Evolutionary conservation across 257 asterid species (phyloP).

Genomic region (Nyctanthes arbortristis): DNA sequence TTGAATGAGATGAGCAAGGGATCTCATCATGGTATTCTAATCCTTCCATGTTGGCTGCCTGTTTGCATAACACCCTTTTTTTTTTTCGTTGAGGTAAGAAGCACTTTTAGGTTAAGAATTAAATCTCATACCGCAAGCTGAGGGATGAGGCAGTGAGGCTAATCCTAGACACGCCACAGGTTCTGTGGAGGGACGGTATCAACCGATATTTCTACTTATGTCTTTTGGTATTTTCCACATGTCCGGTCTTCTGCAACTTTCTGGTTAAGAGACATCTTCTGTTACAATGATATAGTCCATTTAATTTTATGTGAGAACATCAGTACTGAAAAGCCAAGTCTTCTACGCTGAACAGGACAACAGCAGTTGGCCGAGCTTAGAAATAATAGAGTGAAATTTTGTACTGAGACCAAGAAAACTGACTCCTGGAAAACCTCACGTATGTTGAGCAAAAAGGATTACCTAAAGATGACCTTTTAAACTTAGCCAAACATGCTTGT

Average conservation of each 20-base stretch:
- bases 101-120: conserved; percentile 29
- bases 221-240: conserved; percentile 12
- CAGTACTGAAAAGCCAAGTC: not conserved
- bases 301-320: not conserved
- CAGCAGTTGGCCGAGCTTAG: not conserved
- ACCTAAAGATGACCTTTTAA: too few relatives aligned
- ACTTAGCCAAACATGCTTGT: not conserved
- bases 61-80: conserved; percentile 48
- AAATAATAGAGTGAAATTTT: too few relatives aligned
- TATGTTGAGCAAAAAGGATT: not conserved
- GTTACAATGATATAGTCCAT: not conserved
- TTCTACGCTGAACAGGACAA: not conserved
- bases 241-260: not conserved
- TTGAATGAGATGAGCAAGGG: not conserved
- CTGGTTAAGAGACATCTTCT: not conserved
- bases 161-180: conserved; percentile 43
- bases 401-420: not conserved
- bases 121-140: conserved; percentile 30
- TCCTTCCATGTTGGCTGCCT: conserved; percentile 24
- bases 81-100: conserved; percentile 24
- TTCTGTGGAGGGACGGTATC: conserved; percentile 61
- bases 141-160: too few relatives aligned
- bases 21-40: conserved; percentile 13
- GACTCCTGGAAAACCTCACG: not conserved
- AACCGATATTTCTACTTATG: conserved; percentile 26